Evolutionary conservation across 148 eudicot genomes (phyloP), one percentile per base, ranked within the genome.

Genomic region (Heliosperma pusillum): DNA sequence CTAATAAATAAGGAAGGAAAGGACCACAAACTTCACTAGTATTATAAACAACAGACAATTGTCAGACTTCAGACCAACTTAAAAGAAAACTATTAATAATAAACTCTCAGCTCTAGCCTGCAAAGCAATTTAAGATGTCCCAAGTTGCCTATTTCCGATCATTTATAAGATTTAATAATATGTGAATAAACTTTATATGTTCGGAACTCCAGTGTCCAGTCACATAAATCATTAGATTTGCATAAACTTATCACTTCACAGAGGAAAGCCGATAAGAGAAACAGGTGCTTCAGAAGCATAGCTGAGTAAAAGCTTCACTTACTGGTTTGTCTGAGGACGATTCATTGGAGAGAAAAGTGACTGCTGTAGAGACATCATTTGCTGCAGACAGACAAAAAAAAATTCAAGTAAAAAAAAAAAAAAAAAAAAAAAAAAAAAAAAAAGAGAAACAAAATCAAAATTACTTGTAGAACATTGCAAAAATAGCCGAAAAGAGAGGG

Each of bases 301-400:
- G 71, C 33, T 25, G 4, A 76, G 69, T 65, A 59, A 65, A 58
- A 44, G 42, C 12, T 24, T 65, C 75, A 86, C 93, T 91, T 84
- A 91, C 97, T 82, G 91, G 69, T 90, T 87, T 11, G 89, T 24
- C 76, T 86, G 97, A 72, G 89, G 86, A 69, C 84, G 91, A 80
- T 85, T 86, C 82, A 82, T 85, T 80, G 80, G 79, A 71, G 96
- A 82, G 33, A 82, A 42, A 70, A 90, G 92, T 59, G 90, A 80
- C 78, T 91, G 96, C 81, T 93, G 97, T 56, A 88, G 78, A 79
- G 88, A 69, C 81, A 85, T 79, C 91, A 91, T 87, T 87, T 87
- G 93, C 97, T 93, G 94, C 75, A 83, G 70, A 82, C 19, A 64
- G 17, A 68, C 62, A 16, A 69, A 72, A 44, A 12, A 21, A 64